These are phyloP conservation scores for Mercurialis annua DNA, from an alignment of 345 rosid species.

Conservation along the genomic window DNA sequence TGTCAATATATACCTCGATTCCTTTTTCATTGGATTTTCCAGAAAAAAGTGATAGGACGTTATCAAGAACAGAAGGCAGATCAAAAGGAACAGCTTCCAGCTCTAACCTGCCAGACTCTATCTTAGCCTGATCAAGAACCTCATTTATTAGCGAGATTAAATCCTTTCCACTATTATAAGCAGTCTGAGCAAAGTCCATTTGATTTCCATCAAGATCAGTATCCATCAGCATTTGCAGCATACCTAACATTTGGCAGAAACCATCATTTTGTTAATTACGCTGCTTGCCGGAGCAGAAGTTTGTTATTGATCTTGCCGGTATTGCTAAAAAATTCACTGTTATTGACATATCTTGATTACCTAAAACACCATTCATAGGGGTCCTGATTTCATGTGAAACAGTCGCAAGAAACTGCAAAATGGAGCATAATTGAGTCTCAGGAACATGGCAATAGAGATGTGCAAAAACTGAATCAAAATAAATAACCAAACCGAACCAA, in stretches of 20 bases:
- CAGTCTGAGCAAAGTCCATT: slow-evolving; percentile 79
- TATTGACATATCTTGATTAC: slow-evolving; percentile 29
- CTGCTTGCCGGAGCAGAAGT: too few species aligned
- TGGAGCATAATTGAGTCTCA: slow-evolving; percentile 17
- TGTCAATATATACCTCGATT: slow-evolving; percentile 57
- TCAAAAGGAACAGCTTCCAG: slow-evolving; percentile 85
- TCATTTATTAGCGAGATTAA: slow-evolving; percentile 76
- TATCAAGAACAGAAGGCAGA: slow-evolving; percentile 66
- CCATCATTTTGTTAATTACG: slow-evolving; percentile 12
- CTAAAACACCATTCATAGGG: slow-evolving; percentile 92
- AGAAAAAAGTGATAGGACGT: slow-evolving; percentile 66
- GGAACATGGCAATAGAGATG: background rate
- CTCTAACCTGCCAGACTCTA: slow-evolving; percentile 96
- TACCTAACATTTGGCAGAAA: slow-evolving; percentile 49
- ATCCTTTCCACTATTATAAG: slow-evolving; percentile 83
- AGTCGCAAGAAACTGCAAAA: slow-evolving; percentile 85
- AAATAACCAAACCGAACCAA: too few species aligned
- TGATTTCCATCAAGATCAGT: slow-evolving; percentile 76
- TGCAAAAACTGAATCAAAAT: too few species aligned
- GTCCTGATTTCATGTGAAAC: slow-evolving; percentile 98
- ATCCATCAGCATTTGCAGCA: slow-evolving; percentile 92
- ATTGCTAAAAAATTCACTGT: slow-evolving; percentile 5
- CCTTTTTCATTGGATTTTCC: slow-evolving; percentile 66
- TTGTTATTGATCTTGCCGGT: slow-evolving; percentile 1
- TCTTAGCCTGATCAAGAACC: slow-evolving; percentile 98